phyloP scores from a whole-genome alignment of 768 basidiomycete genomes.

The Tylopilus intermedius region DNA sequence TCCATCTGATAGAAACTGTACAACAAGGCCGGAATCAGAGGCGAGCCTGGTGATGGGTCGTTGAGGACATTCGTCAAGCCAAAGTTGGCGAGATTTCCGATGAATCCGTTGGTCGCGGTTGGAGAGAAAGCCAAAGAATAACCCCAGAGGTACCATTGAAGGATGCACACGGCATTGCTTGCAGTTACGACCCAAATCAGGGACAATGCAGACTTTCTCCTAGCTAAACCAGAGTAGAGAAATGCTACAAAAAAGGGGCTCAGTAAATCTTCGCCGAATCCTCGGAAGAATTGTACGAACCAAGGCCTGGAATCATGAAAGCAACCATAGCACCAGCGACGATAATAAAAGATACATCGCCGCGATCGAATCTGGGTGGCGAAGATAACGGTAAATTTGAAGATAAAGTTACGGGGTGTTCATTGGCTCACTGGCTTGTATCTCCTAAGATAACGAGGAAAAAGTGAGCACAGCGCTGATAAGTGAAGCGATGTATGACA shows the following conservation, averaged over 20 bases:
- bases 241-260: constrained; percentile 42
- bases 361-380: constrained; percentile 54
- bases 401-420: not conserved
- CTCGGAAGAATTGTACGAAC: constrained; percentile 30
- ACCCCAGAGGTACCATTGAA: constrained; percentile 81
- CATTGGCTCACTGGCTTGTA: constrained; percentile 24
- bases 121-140: constrained; percentile 84
- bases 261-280: not conserved
- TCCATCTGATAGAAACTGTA: constrained; percentile 88
- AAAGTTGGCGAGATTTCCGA: constrained; percentile 77
- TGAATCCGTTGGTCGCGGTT: constrained; percentile 67
- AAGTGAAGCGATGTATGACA: constrained; percentile 1
- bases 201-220: constrained; percentile 65
- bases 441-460: constrained; percentile 21
- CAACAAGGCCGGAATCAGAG: constrained; percentile 74
- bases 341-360: constrained; percentile 69
- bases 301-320: constrained; percentile 75
- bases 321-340: constrained; percentile 65
- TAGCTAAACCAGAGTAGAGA: constrained; percentile 67
- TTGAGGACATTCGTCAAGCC: constrained; percentile 69
- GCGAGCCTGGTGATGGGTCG: constrained; percentile 71
- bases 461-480: constrained; percentile 4
- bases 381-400: constrained; percentile 4
- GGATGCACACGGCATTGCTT: constrained; percentile 69
- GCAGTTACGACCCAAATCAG: constrained; percentile 74